Evolutionary conservation across 306 rosid species (phyloP).

Genomic region (Trifolium subterraneum): DNA sequence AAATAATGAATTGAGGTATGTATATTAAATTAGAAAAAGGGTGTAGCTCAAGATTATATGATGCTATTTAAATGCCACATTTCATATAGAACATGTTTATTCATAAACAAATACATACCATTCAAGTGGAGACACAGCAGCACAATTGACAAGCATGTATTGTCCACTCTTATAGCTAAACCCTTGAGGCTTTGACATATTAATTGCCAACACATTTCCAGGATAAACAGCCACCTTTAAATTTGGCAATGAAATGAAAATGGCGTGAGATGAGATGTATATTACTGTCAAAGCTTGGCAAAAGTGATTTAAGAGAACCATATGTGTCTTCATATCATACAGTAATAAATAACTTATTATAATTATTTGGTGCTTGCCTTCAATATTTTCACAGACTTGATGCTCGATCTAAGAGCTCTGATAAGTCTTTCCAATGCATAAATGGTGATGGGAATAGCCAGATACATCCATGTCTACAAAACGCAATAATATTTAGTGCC

Average conservation of each 20-base stretch:
- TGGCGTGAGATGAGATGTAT: constrained; percentile 19
- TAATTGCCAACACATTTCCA: constrained; percentile 63
- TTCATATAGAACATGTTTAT: constrained; percentile 25
- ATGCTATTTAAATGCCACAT: constrained; percentile 8
- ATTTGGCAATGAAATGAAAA: constrained; percentile 38
- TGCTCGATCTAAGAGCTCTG: constrained; percentile 61
- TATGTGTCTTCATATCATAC: not conserved
- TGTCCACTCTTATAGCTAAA: constrained; percentile 70
- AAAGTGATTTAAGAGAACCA: not conserved
- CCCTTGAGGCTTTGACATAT: constrained; percentile 69
- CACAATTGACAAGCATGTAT: constrained; percentile 67
- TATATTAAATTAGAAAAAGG: not conserved
- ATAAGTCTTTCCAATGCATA: constrained; percentile 52
- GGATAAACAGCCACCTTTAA: constrained; percentile 69
- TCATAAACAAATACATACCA: constrained; percentile 50
- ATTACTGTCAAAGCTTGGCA: constrained; percentile 11
- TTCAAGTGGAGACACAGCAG: constrained; percentile 66
- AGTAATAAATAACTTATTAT: constrained; percentile 1
- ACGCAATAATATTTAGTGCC: constrained; percentile 5
- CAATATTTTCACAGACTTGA: constrained; percentile 49
- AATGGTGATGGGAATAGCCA: constrained; percentile 58
- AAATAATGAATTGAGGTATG: constrained; percentile 1
- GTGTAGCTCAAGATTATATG: not conserved
- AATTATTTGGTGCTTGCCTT: constrained; percentile 40
- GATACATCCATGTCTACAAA: constrained; percentile 62